A percentile compares a stretch with the other conserved stretches of the same genome.
Evolutionary conservation across 176 grass and related monocot genomes (phyloP).

Genomic region (Carex myosuroides): DNA sequence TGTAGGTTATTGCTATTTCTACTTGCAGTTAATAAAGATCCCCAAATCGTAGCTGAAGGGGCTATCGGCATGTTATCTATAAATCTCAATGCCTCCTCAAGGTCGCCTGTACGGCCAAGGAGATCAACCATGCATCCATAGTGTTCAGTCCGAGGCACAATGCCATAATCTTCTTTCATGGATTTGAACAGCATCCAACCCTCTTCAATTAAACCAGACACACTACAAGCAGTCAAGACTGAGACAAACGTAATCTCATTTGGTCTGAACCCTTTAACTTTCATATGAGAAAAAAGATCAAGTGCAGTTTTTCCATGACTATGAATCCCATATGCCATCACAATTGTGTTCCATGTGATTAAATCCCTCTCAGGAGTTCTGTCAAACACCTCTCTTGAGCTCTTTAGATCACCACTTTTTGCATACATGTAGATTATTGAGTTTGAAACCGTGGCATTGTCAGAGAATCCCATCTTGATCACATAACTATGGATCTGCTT

Average conservation of each 20-base stretch:
- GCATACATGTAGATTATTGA: constrained; percentile 73
- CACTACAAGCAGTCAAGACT: constrained; percentile 82
- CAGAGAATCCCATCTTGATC: constrained; percentile 39
- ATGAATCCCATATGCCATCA: constrained; percentile 81
- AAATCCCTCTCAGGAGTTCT: constrained; percentile 45
- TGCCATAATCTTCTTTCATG: constrained; percentile 64
- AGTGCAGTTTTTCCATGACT: constrained; percentile 60
- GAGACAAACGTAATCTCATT: constrained; percentile 77
- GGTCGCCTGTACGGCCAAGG: constrained; percentile 53
- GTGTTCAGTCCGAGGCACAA: constrained; percentile 68
- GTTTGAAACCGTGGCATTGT: constrained; percentile 45
- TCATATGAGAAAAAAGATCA: constrained; percentile 57
- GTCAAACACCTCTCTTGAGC: constrained; percentile 60
- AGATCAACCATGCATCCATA: constrained; percentile 89
- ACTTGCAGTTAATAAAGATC: constrained; percentile 69
- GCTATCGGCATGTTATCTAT: constrained; percentile 64
- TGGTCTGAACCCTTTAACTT: constrained; percentile 37
- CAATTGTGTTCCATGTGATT: constrained; percentile 78
- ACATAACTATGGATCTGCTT: constrained; percentile 76
- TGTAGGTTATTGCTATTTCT: constrained; percentile 77
- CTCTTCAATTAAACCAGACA: constrained; percentile 49
- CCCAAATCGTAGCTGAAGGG: constrained; percentile 75
- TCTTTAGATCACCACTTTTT: constrained; percentile 51
- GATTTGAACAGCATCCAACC: constrained; percentile 68
- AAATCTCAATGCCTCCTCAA: constrained; percentile 45